phyloP scores from a whole-genome alignment of 2,329 filamentous ascomycete genomes.

The Catunica adiposa region DNA sequence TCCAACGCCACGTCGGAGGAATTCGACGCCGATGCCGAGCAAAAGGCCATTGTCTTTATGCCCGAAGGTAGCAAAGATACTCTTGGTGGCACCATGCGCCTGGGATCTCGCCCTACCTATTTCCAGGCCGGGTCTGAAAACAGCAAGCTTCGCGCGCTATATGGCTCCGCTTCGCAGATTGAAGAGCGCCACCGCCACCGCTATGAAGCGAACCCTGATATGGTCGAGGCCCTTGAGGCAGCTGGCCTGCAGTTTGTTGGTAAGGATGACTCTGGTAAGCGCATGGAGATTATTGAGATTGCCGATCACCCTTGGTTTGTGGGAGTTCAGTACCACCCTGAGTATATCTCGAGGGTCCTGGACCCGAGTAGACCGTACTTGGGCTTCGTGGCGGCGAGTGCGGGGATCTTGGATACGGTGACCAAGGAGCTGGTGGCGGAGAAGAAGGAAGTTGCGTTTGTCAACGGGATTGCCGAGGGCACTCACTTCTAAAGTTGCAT shows the following conservation, averaged over 20 bases:
- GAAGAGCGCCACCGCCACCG: conserved; percentile 72
- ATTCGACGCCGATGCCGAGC: conserved; percentile 36
- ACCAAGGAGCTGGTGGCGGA: conserved; percentile 19
- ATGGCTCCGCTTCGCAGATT: conserved; percentile 40
- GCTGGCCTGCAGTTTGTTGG: conserved; percentile 61
- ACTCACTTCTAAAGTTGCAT: conserved; percentile 14
- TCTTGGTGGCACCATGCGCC: conserved; percentile 72
- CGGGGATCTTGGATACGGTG: conserved; percentile 42
- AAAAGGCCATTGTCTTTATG: conserved; percentile 78
- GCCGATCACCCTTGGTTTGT: conserved; percentile 75
- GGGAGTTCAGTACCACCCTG: conserved; percentile 73
- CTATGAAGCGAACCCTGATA: conserved; percentile 77
- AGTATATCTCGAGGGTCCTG: conserved; percentile 64
- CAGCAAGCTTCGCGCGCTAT: conserved; percentile 61
- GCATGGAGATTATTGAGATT: conserved; percentile 73
- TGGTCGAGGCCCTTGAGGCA: conserved; percentile 49
- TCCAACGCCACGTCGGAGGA: conserved; percentile 39
- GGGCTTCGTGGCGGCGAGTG: conserved; percentile 66
- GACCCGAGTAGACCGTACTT: conserved; percentile 56
- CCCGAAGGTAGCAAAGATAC: conserved; percentile 44
- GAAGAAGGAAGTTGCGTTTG: conserved; percentile 8
- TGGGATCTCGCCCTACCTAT: conserved; percentile 55
- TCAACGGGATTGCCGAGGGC: conserved; percentile 10
- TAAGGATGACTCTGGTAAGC: conserved; percentile 59
- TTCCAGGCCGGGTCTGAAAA: conserved; percentile 65